Conservation (phyloP, 257 asterid genomes). For the Fraxinus excelsior region DNA sequence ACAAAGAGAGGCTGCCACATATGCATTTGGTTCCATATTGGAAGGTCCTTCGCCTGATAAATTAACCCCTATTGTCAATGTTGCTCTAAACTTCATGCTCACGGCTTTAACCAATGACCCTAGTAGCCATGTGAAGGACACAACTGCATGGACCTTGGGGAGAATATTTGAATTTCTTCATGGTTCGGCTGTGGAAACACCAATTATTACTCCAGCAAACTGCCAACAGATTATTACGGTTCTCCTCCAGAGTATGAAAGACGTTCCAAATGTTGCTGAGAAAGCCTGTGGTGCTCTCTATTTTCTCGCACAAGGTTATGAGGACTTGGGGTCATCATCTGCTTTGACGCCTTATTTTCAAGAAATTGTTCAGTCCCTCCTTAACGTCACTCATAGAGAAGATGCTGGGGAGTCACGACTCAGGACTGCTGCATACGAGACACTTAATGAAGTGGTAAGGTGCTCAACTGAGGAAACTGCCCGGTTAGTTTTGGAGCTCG, state of each 20-base stretch:
- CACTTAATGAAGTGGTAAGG: constrained; percentile 87
- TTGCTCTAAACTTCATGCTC: neutral
- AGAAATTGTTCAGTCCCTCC: constrained; percentile 75
- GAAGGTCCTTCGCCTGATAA: neutral
- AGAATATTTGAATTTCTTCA: neutral
- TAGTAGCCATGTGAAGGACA: neutral
- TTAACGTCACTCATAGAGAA: constrained; percentile 68
- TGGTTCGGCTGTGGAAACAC: neutral
- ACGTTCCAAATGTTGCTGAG: constrained; percentile 12
- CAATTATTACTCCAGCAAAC: neutral
- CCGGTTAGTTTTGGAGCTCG: constrained; percentile 69
- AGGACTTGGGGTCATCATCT: constrained; percentile 65
- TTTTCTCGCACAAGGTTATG: constrained; percentile 66
- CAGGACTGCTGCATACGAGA: constrained; percentile 82
- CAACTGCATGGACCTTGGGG: neutral
- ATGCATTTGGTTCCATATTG: neutral
- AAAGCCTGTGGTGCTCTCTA: neutral
- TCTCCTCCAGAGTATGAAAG: constrained; percentile 24
- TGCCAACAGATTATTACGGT: neutral
- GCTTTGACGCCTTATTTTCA: constrained; percentile 78
- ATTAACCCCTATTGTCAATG: neutral
- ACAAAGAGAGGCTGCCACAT: neutral
- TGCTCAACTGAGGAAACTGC: constrained; percentile 75
- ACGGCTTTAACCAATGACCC: neutral
- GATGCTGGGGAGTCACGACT: constrained; percentile 85